Base-by-base conservation (phyloP, 805 yeast genomes). In the Saccharomycopsis oosterbeekiorum region DNA sequence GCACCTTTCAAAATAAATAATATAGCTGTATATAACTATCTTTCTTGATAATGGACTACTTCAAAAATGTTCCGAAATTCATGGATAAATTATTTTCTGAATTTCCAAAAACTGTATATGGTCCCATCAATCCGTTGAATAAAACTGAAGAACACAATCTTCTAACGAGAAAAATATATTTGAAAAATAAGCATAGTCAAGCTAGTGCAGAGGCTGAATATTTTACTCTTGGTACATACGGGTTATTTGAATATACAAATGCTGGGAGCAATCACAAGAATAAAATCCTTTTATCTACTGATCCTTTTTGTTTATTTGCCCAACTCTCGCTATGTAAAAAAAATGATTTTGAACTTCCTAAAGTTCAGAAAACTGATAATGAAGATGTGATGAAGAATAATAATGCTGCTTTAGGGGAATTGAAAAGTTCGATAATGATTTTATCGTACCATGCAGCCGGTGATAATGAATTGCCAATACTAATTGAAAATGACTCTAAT, bases 391-490 rank as follows among this genome's bases (percentile, higher is more conserved):
- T 11, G 3, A 37, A 19, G 29, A 12, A 54, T 8, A 26, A 21
- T 10, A 4, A n/a, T 26, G 14, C 41, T 26, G 3, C 21, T 19
- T 39, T 39, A 8, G 50, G 19, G 15, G 36, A 37, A 26, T 37
- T 41, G 43, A 36, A 39, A 19, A 62, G 53, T 19, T 58, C 63
- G 1, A 43, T 60, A 29, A 60, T 61, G 61, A 50, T 59, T n/a
- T 21, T 72, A 26, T 76, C 84, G 1, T 73, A 75, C 63, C 74
- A 75, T 53, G 78, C 81, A 9, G 71, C 85, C 0, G 72, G 76
- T 1, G 76, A 78, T 64, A 73, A 74, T 24, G 75, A 77, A 56
- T 69, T 82, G 17, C 86, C 86, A 1, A 71, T 81, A 1, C 67
- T 82, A 5, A 70, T 82, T 4, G 85, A 82, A 64, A 79, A 76